Evolutionary conservation across 176 grass and related monocot species (phyloP).

Genomic region (Triticum timopheevii): DNA sequence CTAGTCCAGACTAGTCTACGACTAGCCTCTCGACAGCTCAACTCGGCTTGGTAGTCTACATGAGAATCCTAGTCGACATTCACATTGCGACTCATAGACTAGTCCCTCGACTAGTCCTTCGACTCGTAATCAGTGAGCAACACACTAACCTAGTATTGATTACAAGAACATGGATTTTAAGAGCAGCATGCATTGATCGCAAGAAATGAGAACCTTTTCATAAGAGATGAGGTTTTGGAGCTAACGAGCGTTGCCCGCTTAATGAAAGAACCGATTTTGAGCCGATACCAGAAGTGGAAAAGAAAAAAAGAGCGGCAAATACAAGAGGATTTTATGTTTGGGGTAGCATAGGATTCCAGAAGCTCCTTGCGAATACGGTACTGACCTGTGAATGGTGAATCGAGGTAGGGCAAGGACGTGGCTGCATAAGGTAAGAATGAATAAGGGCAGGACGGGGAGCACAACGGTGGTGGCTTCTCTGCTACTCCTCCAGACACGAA

Average conservation of each 20-base stretch:
- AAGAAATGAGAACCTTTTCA: not conserved
- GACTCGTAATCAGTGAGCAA: not conserved
- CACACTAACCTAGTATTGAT: not conserved
- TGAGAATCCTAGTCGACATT: too few species aligned
- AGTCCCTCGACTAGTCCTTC: too few species aligned
- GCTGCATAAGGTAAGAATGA: constrained; percentile 7
- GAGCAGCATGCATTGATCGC: constrained; percentile 1
- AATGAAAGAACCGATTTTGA: not conserved
- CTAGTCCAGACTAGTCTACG: too few species aligned
- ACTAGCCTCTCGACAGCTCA: too few species aligned
- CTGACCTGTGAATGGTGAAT: constrained; percentile 29
- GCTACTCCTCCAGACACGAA: not conserved
- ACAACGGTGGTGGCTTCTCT: constrained; percentile 24
- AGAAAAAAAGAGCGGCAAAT: not conserved
- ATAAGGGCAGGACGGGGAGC: not conserved
- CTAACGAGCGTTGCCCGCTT: not conserved
- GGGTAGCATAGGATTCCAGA: not conserved
- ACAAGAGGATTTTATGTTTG: not conserved
- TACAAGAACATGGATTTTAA: not conserved
- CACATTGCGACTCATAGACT: too few species aligned
- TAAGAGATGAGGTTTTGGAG: not conserved
- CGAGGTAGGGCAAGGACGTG: not conserved
- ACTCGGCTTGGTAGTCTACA: too few species aligned
- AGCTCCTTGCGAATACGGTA: not conserved
- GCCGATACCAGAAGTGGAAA: not conserved